Evolutionary conservation across 2,329 filamentous ascomycete genomes (phyloP).

Genomic region (Penicillium rolfsii): DNA sequence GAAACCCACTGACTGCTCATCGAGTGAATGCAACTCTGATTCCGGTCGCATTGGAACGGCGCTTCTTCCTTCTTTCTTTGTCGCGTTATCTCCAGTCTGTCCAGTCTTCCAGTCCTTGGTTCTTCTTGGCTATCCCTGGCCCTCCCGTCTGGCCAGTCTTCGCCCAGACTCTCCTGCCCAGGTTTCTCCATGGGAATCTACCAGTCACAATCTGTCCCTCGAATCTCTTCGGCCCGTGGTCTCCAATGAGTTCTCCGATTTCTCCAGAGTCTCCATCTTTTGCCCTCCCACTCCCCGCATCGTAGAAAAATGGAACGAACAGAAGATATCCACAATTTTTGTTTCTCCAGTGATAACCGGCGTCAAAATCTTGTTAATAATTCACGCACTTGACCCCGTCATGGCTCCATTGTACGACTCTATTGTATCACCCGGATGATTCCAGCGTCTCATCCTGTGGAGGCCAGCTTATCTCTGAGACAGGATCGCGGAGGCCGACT

Average conservation of each 20-base stretch:
- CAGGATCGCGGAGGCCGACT: neutral
- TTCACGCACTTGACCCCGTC: conserved; percentile 1
- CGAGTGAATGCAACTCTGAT: conserved; percentile 21
- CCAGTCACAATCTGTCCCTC: neutral
- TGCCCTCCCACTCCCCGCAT: conserved; percentile 10
- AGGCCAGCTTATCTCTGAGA: conserved; percentile 12
- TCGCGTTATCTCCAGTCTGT: neutral
- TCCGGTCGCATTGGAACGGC: conserved; percentile 16
- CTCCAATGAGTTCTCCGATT: conserved; percentile 5
- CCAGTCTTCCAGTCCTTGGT: neutral
- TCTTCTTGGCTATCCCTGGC: neutral
- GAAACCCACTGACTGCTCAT: too few species aligned
- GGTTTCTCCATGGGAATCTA: neutral
- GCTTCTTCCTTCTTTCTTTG: conserved; percentile 2
- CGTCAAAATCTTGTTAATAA: neutral
- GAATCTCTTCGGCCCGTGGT: neutral
- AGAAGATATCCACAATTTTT: neutral
- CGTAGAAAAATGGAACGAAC: neutral
- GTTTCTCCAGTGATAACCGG: conserved; percentile 8
- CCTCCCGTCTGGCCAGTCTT: neutral
- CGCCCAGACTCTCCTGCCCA: neutral
- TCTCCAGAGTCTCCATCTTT: conserved; percentile 15
- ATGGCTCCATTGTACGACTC: conserved; percentile 3
- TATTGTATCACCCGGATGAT: conserved; percentile 1
- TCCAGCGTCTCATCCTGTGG: conserved; percentile 4